Evolutionary conservation across 345 rosid species (phyloP).

Genomic region (Diplotaxis tenuifolia): DNA sequence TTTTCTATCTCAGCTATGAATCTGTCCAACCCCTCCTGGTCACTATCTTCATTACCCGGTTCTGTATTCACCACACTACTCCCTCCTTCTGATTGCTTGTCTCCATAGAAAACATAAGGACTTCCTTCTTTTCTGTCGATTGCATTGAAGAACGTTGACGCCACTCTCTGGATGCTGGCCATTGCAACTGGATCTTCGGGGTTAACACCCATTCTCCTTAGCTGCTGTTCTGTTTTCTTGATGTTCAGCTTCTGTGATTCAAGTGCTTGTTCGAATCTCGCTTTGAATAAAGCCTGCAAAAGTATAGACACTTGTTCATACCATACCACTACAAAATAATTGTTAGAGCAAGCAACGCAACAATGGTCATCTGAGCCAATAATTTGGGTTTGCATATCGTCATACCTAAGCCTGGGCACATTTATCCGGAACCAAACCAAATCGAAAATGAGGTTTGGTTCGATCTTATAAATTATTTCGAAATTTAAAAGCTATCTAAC

Average conservation of each 20-base stretch:
- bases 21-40: slow-evolving; percentile 88
- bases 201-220: slow-evolving; percentile 76
- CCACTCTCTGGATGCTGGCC: slow-evolving; percentile 98
- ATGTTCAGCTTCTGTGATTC: slow-evolving; percentile 97
- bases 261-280: slow-evolving; percentile 98
- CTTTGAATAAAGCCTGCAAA: slow-evolving; percentile 90
- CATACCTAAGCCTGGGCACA: too few relatives aligned
- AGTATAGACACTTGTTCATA: slow-evolving; percentile 14
- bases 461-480: too few relatives aligned
- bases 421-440: too few relatives aligned
- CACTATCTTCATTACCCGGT: slow-evolving; percentile 68
- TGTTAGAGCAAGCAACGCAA: background rate
- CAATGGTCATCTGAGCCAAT: background rate
- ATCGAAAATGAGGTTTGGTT: too few relatives aligned
- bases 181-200: slow-evolving; percentile 99
- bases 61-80: slow-evolving; percentile 31
- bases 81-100: slow-evolving; percentile 37
- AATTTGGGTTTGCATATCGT: background rate
- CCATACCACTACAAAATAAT: background rate
- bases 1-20: slow-evolving; percentile 93
- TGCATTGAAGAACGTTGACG: slow-evolving; percentile 94
- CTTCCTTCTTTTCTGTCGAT: slow-evolving; percentile 92
- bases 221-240: slow-evolving; percentile 89
- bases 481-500: too few relatives aligned
- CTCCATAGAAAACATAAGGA: slow-evolving; percentile 81